These are phyloP conservation scores for Boletus reticuloceps DNA, from an alignment of 768 basidiomycete genomes.

Conservation along the genomic window DNA sequence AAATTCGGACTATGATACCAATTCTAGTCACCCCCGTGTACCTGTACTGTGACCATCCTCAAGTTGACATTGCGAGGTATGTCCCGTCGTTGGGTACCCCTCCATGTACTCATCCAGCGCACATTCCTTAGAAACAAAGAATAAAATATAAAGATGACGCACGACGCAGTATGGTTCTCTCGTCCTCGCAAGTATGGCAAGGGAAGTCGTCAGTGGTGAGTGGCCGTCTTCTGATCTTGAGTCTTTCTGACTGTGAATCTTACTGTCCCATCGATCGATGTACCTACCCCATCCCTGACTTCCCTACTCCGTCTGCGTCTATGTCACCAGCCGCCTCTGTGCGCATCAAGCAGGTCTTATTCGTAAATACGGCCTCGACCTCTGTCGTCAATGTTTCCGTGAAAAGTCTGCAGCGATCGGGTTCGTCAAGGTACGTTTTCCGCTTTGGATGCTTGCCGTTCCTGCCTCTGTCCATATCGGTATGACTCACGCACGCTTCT, in stretches of 20 bases:
- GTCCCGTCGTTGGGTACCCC: background rate
- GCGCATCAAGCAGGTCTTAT: slow-evolving; percentile 98
- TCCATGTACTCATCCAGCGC: background rate
- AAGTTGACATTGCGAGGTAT: slow-evolving; percentile 23
- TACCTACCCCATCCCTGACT: no score
- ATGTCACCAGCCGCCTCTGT: slow-evolving; percentile 74
- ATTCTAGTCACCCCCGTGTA: no score
- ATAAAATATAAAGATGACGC: slow-evolving; percentile 88
- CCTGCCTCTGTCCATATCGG: background rate
- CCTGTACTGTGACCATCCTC: background rate
- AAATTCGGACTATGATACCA: background rate
- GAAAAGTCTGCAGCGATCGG: slow-evolving; percentile 93
- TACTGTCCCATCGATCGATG: background rate
- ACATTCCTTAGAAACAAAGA: background rate
- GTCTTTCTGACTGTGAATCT: background rate
- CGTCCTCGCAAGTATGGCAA: slow-evolving; percentile 94
- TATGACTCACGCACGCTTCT: background rate
- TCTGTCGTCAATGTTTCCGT: slow-evolving; percentile 98
- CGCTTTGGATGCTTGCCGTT: background rate
- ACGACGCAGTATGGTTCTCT: slow-evolving; percentile 98
- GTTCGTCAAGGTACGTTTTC: slow-evolving; percentile 82
- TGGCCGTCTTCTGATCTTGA: slow-evolving; percentile 4
- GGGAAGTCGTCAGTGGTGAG: slow-evolving; percentile 92
- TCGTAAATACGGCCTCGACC: slow-evolving; percentile 94
- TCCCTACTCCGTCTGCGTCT: background rate